A percentile compares a stretch with the other conserved stretches of the same genome.
Evolutionary conservation across 805 yeast genomes (phyloP).

Genomic region (Starmerella powellii): DNA sequence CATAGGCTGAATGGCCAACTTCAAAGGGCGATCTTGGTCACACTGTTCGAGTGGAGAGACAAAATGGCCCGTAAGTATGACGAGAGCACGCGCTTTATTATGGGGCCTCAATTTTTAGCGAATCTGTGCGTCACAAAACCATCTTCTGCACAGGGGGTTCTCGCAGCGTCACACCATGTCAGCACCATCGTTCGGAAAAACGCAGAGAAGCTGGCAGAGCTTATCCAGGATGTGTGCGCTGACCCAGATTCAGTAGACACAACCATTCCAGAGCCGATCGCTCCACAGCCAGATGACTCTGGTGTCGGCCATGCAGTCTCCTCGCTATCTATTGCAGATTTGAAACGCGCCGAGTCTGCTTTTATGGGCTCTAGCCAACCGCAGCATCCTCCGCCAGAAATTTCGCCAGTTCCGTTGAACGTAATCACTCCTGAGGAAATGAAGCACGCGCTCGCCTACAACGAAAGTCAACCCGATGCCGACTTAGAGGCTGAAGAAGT

Average conservation of each 20-base stretch:
- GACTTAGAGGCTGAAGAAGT: neutral
- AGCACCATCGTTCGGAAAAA: slow-evolving; percentile 48
- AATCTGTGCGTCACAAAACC: slow-evolving; percentile 51
- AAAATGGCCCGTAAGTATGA: slow-evolving; percentile 57
- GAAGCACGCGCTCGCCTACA: slow-evolving; percentile 2
- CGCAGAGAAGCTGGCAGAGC: slow-evolving; percentile 45
- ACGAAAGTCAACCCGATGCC: neutral
- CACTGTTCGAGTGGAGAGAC: slow-evolving; percentile 76
- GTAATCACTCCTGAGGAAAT: slow-evolving; percentile 5
- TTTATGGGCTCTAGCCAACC: slow-evolving; percentile 5
- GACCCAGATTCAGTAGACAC: slow-evolving; percentile 13
- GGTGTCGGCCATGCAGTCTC: neutral
- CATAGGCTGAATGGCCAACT: slow-evolving; percentile 44
- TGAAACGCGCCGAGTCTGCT: slow-evolving; percentile 7
- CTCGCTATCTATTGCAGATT: neutral
- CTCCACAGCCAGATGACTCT: neutral
- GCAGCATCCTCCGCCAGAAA: neutral
- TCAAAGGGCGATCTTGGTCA: slow-evolving; percentile 41
- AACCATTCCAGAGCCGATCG: slow-evolving; percentile 10
- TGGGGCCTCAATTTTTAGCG: slow-evolving; percentile 69
- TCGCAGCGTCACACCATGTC: slow-evolving; percentile 25
- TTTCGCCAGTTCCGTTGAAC: neutral
- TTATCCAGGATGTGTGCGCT: slow-evolving; percentile 34
- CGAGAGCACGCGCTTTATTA: slow-evolving; percentile 70
- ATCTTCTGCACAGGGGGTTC: slow-evolving; percentile 42